These are phyloP conservation scores for Penicillium sclerotigenum DNA, from an alignment of 2,329 filamentous ascomycete species.

Conservation along the genomic window DNA sequence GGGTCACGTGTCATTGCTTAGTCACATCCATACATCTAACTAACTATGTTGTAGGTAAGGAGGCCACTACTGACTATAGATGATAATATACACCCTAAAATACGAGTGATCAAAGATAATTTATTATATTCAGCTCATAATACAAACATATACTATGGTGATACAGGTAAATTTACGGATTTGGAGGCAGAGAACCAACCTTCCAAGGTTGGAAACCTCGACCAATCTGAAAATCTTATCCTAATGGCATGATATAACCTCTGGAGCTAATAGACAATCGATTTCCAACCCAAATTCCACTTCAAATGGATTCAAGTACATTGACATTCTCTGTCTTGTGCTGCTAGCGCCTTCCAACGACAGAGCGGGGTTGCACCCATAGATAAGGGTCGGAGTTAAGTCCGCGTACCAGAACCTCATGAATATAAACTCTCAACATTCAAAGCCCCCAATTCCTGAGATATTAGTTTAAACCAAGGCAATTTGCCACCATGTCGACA, in stretches of 20 bases:
- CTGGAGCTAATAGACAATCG: slow-evolving; percentile 2
- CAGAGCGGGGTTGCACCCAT: slow-evolving; percentile 11
- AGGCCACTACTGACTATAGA: not conserved
- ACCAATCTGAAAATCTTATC: not conserved
- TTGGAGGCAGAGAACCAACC: not conserved
- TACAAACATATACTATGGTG: not conserved
- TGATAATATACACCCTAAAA: not conserved
- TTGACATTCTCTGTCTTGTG: not conserved
- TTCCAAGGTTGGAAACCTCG: not conserved
- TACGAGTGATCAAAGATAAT: not conserved
- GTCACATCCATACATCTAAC: not conserved
- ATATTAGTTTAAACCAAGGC: not conserved
- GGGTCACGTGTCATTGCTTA: slow-evolving; percentile 1
- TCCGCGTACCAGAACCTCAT: not conserved
- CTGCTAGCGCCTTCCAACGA: slow-evolving; percentile 19
- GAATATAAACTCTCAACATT: not conserved
- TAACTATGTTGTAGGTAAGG: not conserved
- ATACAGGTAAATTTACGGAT: not conserved
- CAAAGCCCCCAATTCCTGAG: not conserved
- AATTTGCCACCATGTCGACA: slow-evolving; percentile 12
- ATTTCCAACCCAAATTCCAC: not conserved
- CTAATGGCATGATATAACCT: not conserved
- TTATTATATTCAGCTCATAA: not conserved
- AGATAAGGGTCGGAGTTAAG: slow-evolving; percentile 17
- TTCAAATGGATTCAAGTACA: not conserved